Base-by-base conservation (phyloP, 495 filamentous ascomycete species). In the Lichenothelia convexa region DNA sequence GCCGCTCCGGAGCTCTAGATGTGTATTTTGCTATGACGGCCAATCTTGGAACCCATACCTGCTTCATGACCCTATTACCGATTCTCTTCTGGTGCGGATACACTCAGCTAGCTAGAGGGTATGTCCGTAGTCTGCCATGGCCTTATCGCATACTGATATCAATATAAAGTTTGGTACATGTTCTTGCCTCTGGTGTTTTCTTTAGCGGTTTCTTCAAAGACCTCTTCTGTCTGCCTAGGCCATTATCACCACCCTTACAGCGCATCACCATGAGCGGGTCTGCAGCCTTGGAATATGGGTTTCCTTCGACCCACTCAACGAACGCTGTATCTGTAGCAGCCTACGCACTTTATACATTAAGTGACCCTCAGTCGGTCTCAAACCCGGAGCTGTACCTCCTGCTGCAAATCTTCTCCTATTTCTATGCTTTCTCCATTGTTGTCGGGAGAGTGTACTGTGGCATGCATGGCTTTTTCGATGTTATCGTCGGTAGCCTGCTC, bases 391-490 rank as follows among this genome's bases (percentile, higher is more conserved):
- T n/a, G n/a, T 72, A 62, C 35, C 30, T 72, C 13, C 44, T 65
- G 3, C 60, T 82, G 26, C 70, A 84, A 46, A 52, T 45, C 3
- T 48, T 79, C 9, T 71, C 72, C 5, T 91, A 85, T 54, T 68
- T 77, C 35, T 97, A 95, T 48, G 82, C 80, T 8, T 53, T 71
- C n/a, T 93, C 86, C 17, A 93, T 97, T 44, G 63, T 93, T 18
- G 47, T 95, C 36, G 89, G 89, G 16, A 71, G 89, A 31, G 59
- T 97, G 17, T 95, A 95, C 58, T 95, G 89, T 51, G 89, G 89
- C 34, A 97, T 97, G 89, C 89, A 97, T 58, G 89, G 89, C 23
- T 89, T 97, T 57, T 61, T 93, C 27, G 89, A 97, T 54, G 81
- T 92, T 9, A 56, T 82, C 11, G 50, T 86, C 43, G 89, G 89